Evolutionary conservation across 257 asterid genomes (phyloP).

Genomic region (Solanum chmielewskii): DNA sequence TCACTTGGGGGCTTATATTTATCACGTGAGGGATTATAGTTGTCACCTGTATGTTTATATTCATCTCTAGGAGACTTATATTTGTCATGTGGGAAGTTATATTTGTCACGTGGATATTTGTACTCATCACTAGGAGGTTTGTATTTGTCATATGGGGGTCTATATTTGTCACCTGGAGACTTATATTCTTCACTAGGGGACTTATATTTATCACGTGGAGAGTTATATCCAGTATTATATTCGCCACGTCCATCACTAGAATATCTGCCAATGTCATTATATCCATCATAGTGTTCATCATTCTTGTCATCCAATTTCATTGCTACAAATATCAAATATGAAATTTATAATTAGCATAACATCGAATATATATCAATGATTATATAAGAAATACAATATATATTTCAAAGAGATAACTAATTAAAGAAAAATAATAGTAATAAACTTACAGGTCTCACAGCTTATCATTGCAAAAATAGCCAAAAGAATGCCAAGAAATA

Average conservation of each 20-base stretch:
- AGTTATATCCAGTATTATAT: too few species aligned
- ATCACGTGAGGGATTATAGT: not conserved
- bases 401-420: not conserved
- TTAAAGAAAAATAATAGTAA: too few species aligned
- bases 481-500: not conserved
- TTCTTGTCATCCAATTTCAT: too few species aligned
- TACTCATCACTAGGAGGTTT: not conserved
- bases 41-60: not conserved
- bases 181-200: not conserved
- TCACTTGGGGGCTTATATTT: too few species aligned
- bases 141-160: not conserved
- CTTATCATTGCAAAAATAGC: not conserved
- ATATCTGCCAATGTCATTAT: too few species aligned
- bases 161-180: not conserved
- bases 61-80: not conserved
- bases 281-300: too few species aligned
- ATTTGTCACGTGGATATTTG: rapidly evolving
- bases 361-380: not conserved
- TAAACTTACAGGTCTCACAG: not conserved
- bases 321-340: not conserved
- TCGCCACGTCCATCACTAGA: too few species aligned
- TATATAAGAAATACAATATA: too few species aligned
- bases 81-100: not conserved
- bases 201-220: too few species aligned
- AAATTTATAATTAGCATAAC: not conserved